Percentiles rank a stretch among this genome's conserved stretches.
These are phyloP conservation scores for Fraxinus sp. DNA, from an alignment of 305 asterid species.

Conservation along the genomic window DNA sequence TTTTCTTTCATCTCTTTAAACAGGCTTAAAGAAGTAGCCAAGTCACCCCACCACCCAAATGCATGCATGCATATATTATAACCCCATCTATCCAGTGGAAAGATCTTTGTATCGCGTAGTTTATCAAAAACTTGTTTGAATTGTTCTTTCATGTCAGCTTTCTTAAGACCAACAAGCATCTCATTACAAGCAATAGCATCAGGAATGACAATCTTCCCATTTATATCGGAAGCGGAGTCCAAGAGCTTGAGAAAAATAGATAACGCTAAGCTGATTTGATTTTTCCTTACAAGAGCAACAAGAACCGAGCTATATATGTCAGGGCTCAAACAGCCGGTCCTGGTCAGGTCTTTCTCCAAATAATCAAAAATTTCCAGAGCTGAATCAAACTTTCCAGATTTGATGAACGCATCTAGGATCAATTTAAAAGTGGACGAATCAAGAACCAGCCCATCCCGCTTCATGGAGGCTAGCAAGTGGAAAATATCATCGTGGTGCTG, in stretches of 20 bases:
- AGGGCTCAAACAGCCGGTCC: slow-evolving; percentile 40
- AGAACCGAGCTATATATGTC: slow-evolving; percentile 65
- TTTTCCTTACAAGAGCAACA: slow-evolving; percentile 69
- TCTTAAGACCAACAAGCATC: slow-evolving; percentile 80
- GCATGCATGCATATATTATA: slow-evolving; percentile 84
- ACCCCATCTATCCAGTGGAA: slow-evolving; percentile 73
- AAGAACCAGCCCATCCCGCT: slow-evolving; percentile 48
- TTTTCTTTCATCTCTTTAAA: slow-evolving; percentile 92
- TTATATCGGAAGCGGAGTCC: slow-evolving; percentile 34
- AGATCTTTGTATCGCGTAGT: slow-evolving; percentile 53
- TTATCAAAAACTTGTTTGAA: slow-evolving; percentile 55
- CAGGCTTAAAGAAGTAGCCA: slow-evolving; percentile 55
- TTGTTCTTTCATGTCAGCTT: slow-evolving; percentile 62
- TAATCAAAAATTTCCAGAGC: slow-evolving; percentile 64
- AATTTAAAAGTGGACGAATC: slow-evolving; percentile 62
- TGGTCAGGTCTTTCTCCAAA: slow-evolving; percentile 50
- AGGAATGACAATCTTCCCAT: slow-evolving; percentile 37
- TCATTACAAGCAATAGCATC: slow-evolving; percentile 79
- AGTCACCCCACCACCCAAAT: slow-evolving; percentile 83
- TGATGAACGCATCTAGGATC: slow-evolving; percentile 68
- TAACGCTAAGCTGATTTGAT: slow-evolving; percentile 62
- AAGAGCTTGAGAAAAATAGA: slow-evolving; percentile 68
- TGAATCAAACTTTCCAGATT: slow-evolving; percentile 60
- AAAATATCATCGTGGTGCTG: slow-evolving; percentile 50
- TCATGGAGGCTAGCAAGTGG: slow-evolving; percentile 55